phyloP scores from a whole-genome alignment of 176 grass and related monocot species.

The Puya raimondii region DNA sequence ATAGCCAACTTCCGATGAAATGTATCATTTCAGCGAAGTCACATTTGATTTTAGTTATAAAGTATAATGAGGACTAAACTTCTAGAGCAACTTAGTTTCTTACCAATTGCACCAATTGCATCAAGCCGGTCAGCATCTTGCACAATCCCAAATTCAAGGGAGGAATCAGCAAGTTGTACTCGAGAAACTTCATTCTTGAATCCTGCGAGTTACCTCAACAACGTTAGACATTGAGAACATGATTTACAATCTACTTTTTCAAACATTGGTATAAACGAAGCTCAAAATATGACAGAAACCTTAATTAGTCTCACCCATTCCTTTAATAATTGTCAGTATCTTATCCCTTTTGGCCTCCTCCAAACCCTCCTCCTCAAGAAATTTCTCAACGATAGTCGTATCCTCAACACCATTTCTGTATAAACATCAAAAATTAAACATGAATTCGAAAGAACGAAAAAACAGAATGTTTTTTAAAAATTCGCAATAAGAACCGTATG shows the following conservation, averaged over 20 bases:
- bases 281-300: neutral
- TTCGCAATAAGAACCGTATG: neutral
- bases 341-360: slow-evolving; percentile 42
- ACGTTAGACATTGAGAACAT: neutral
- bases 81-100: slow-evolving; percentile 4
- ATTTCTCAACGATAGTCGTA: slow-evolving; percentile 40
- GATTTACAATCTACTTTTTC: neutral
- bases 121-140: slow-evolving; percentile 93
- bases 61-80: neutral
- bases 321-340: slow-evolving; percentile 65
- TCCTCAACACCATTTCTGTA: slow-evolving; percentile 64
- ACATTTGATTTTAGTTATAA: neutral
- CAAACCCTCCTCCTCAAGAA: slow-evolving; percentile 54
- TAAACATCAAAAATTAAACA: neutral
- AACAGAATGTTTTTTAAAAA: neutral
- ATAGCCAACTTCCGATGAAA: neutral
- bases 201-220: slow-evolving; percentile 29
- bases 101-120: slow-evolving; percentile 88
- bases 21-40: neutral
- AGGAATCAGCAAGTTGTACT: slow-evolving; percentile 25
- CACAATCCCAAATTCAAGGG: slow-evolving; percentile 74
- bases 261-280: neutral
- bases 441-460: neutral
- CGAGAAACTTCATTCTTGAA: slow-evolving; percentile 84
- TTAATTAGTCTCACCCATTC: slow-evolving; percentile 59